Evolutionary conservation across 805 yeast species (phyloP).

Genomic region (Spencermartinsiella europaea): DNA sequence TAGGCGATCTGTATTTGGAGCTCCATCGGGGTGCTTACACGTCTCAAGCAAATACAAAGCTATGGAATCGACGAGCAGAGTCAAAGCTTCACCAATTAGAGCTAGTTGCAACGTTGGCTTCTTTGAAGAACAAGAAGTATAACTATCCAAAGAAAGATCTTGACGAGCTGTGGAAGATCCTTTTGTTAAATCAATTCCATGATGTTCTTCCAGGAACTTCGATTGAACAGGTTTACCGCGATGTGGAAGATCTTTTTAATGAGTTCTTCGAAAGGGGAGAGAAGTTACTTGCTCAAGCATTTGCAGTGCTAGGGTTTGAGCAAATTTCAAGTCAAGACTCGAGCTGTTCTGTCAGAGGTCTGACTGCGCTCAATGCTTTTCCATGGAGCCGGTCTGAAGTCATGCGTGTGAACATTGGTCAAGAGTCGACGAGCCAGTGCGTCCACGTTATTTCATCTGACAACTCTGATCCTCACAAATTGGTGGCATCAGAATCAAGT

Average conservation of each 20-base stretch:
- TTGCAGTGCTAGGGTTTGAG: slow-evolving; percentile 37
- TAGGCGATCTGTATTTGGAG: slow-evolving; percentile 89
- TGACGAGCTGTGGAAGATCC: slow-evolving; percentile 77
- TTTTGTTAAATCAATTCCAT: slow-evolving; percentile 88
- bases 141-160: slow-evolving; percentile 68
- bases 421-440: too few species aligned
- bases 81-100: slow-evolving; percentile 79
- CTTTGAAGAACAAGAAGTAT: slow-evolving; percentile 49
- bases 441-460: not conserved
- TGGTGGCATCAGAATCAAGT: not conserved
- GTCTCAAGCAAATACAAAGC: slow-evolving; percentile 82
- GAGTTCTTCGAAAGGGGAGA: slow-evolving; percentile 54
- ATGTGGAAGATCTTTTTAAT: slow-evolving; percentile 72
- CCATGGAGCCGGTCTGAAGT: slow-evolving; percentile 60
- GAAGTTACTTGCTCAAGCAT: slow-evolving; percentile 47
- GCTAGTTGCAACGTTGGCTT: slow-evolving; percentile 70
- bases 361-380: slow-evolving; percentile 44
- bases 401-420: slow-evolving; percentile 33
- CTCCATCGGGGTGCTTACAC: slow-evolving; percentile 97
- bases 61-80: slow-evolving; percentile 72
- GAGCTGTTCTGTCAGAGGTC: slow-evolving; percentile 12
- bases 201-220: slow-evolving; percentile 96
- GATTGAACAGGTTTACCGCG: slow-evolving; percentile 89
- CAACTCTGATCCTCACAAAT: not conserved
- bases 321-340: slow-evolving; percentile 9